These are phyloP conservation scores for Penicillium pulvis DNA, from an alignment of 495 filamentous ascomycete genomes.

Conservation along the genomic window DNA sequence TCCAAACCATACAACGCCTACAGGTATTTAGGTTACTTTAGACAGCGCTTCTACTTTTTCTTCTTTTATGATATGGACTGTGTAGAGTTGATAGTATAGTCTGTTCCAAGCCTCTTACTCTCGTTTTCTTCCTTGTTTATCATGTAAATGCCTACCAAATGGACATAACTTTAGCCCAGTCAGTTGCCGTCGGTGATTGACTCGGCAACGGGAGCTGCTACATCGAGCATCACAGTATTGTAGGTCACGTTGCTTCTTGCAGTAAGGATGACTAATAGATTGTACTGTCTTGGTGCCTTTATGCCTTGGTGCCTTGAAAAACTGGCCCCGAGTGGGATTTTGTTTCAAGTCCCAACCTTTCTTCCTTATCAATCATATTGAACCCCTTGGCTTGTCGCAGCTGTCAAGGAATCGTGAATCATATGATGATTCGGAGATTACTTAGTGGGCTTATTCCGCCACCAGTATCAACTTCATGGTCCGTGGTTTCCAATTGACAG, in stretches of 20 bases:
- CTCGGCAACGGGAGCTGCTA: constrained; percentile 18
- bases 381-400: too few species aligned
- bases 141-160: neutral
- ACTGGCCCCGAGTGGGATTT: neutral
- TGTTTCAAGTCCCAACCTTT: neutral
- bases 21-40: too few species aligned
- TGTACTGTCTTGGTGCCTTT: too few species aligned
- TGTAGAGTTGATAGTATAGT: neutral
- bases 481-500: constrained; percentile 21
- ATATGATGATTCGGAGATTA: neutral
- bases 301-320: neutral
- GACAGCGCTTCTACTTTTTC: neutral
- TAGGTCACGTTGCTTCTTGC: neutral
- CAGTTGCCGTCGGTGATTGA: constrained; percentile 35
- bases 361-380: neutral
- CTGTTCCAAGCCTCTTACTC: too few species aligned
- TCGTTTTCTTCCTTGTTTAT: too few species aligned
- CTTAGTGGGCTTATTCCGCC: neutral
- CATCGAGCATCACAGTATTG: constrained; percentile 2
- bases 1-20: neutral
- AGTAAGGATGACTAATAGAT: too few species aligned
- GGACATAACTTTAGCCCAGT: constrained; percentile 1
- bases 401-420: neutral
- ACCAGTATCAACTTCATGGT: constrained; percentile 1
- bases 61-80: neutral